Percentiles rank a stretch among this genome's conserved stretches.
phyloP scores from a whole-genome alignment of 176 grass and related monocot species.

The Zoysia pacifica region DNA sequence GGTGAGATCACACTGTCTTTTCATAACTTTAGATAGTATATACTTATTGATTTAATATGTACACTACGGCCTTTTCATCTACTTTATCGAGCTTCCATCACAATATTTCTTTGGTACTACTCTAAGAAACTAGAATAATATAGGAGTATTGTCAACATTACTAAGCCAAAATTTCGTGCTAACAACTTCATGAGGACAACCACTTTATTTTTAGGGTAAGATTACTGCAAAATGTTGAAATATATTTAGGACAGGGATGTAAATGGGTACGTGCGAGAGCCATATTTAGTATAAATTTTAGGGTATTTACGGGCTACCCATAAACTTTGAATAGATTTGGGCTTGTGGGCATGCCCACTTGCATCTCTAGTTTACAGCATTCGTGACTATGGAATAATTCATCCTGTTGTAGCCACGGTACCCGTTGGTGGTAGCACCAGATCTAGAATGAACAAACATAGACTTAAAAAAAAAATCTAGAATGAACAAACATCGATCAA shows the following conservation, averaged over 20 bases:
- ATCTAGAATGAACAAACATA: no score
- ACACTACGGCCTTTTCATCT: not conserved
- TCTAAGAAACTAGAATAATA: not conserved
- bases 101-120: not conserved
- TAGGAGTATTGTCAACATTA: not conserved
- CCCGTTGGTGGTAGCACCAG: no score
- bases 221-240: not conserved
- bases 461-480: no score
- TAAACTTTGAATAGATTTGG: not conserved
- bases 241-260: not conserved
- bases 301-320: no score
- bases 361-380: no score
- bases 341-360: no score
- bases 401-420: no score
- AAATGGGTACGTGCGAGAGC: no score
- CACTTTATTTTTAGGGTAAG: not conserved
- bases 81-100: not conserved
- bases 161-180: not conserved
- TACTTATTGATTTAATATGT: not conserved
- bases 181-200: not conserved
- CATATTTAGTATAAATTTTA: no score
- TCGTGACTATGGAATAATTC: no score
- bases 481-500: no score
- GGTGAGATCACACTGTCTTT: conserved; percentile 1
- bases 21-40: not conserved